phyloP scores from a whole-genome alignment of 1,139 yeast species.

The Hemisphaericaspora subhashii region DNA sequence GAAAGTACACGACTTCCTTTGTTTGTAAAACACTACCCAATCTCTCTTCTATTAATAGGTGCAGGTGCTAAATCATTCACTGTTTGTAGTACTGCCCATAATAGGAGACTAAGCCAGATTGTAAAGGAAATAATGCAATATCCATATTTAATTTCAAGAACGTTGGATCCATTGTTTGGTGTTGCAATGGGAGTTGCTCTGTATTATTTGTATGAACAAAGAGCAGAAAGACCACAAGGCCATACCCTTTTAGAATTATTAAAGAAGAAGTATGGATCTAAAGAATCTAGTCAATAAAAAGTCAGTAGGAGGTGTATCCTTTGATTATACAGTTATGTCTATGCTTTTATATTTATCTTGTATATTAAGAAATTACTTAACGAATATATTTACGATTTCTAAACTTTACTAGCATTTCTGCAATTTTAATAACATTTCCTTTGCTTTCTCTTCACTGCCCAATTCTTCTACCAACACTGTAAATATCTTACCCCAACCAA shows the following conservation, averaged over 20 bases:
- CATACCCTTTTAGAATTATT: slow-evolving; percentile 54
- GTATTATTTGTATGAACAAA: slow-evolving; percentile 57
- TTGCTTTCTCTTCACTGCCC: slow-evolving; percentile 25
- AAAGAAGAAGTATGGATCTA: slow-evolving; percentile 12
- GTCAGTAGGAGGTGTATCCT: no score
- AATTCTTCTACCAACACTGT: slow-evolving; percentile 31
- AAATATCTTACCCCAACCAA: slow-evolving; percentile 35
- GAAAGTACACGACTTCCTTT: no score
- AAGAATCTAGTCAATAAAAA: no score
- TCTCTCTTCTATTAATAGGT: no score
- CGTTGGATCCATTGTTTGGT: slow-evolving; percentile 60
- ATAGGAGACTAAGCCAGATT: no score
- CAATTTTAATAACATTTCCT: slow-evolving; percentile 2
- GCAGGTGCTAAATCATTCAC: no score
- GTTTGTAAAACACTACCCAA: no score
- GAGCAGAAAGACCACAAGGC: slow-evolving; percentile 56
- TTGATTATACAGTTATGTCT: no score
- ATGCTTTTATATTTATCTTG: no score
- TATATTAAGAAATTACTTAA: neutral
- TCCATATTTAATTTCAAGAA: slow-evolving; percentile 39
- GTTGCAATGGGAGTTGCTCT: slow-evolving; percentile 57
- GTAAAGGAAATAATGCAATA: slow-evolving; percentile 27
- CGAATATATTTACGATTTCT: neutral
- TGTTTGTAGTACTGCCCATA: no score
- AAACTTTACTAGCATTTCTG: neutral